Percentiles rank a stretch among this genome's conserved stretches.
Conservation (phyloP, 805 yeast species). For the Maudiozyma barnettii region DNA sequence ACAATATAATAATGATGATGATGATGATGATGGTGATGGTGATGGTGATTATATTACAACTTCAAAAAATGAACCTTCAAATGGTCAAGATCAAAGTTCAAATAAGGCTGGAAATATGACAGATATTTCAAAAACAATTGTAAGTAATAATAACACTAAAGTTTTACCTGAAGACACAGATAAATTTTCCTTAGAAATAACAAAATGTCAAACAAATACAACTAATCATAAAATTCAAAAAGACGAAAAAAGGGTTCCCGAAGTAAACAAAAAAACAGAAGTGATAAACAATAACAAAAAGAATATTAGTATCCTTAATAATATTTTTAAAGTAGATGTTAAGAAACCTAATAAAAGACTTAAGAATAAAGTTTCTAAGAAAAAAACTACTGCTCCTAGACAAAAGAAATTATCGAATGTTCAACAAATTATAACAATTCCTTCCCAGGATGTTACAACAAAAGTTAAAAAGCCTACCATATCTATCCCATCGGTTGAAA, state of each 20-base stretch:
- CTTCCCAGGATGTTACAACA: slow-evolving; percentile 11
- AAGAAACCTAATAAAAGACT: not conserved
- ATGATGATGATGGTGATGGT: not conserved
- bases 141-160: slow-evolving; percentile 5
- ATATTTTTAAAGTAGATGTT: slow-evolving; percentile 13
- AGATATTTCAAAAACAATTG: too few species aligned
- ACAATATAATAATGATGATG: not conserved
- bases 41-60: not conserved
- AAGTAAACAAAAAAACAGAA: not conserved
- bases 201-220: slow-evolving; percentile 5
- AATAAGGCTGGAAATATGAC: not conserved
- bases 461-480: not conserved
- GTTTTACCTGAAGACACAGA: slow-evolving; percentile 7
- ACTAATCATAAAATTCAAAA: slow-evolving; percentile 1
- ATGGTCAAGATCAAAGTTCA: too few species aligned
- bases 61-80: not conserved
- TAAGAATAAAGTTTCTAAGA: not conserved
- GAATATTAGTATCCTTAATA: slow-evolving; percentile 19
- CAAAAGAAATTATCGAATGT: slow-evolving; percentile 14
- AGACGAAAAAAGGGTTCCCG: not conserved
- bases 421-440: slow-evolving; percentile 12
- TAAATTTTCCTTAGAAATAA: slow-evolving; percentile 13
- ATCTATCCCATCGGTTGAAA: not conserved
- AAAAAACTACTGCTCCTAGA: slow-evolving; percentile 1
- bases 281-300: slow-evolving; percentile 7